These are phyloP conservation scores for Hypoxylon trugodes DNA, from an alignment of 495 filamentous ascomycete species.

Conservation along the genomic window DNA sequence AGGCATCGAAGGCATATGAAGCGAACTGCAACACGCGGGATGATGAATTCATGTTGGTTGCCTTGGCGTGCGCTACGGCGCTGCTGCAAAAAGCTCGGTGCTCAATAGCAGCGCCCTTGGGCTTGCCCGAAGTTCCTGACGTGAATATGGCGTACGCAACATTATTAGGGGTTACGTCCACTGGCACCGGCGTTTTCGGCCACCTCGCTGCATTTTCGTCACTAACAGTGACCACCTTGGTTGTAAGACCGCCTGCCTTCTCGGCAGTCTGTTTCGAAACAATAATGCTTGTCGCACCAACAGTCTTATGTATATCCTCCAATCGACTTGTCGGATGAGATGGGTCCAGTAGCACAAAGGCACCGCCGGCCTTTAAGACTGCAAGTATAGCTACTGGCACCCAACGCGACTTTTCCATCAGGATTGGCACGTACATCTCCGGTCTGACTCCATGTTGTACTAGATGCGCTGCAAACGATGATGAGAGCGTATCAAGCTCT, in stretches of 20 bases:
- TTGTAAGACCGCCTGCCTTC: too few relatives aligned
- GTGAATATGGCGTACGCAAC: background rate
- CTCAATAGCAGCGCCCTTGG: background rate
- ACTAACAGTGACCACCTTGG: too few relatives aligned
- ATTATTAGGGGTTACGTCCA: too few relatives aligned
- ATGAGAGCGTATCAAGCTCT: background rate
- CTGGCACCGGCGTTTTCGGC: too few relatives aligned
- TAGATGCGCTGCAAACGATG: background rate
- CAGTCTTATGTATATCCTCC: too few relatives aligned
- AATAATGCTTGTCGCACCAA: too few relatives aligned
- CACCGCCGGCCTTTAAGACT: slow-evolving; percentile 54
- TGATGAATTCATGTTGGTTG: background rate
- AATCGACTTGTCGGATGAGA: too few relatives aligned
- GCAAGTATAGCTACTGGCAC: slow-evolving; percentile 52
- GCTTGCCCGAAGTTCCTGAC: background rate
- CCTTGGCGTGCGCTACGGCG: background rate
- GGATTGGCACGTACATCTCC: slow-evolving; percentile 54
- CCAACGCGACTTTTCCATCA: slow-evolving; percentile 57
- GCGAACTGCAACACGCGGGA: background rate
- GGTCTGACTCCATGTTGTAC: slow-evolving; percentile 52
- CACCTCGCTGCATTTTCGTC: too few relatives aligned
- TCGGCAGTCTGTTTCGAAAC: too few relatives aligned
- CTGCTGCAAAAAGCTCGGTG: background rate
- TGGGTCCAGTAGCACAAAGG: too few relatives aligned
- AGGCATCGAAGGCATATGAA: background rate